Evolutionary conservation across 371 early-diverging fungal genomes (phyloP).

Genomic region (Racocetra persica): DNA sequence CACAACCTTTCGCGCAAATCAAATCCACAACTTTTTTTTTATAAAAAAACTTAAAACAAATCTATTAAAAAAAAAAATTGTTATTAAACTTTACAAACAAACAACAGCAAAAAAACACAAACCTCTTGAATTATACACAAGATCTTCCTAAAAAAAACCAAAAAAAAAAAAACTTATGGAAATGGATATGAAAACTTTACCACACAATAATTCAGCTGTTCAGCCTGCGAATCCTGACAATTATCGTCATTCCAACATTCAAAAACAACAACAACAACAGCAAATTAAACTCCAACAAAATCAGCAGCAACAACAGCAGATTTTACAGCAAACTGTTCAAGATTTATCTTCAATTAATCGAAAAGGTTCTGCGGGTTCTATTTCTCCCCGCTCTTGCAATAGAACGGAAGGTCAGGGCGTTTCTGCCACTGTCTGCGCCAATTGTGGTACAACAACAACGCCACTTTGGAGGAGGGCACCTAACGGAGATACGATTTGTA

Average conservation of each 20-base stretch:
- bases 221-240: not conserved
- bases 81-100: too few species aligned
- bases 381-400: conserved; percentile 9
- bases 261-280: not conserved
- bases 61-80: too few species aligned
- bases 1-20: not conserved
- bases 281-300: not conserved
- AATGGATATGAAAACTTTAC: too few species aligned
- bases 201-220: not conserved
- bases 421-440: conserved; percentile 74
- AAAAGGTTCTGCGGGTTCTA: conserved; percentile 34
- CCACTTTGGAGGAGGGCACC: conserved; percentile 93
- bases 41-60: not conserved
- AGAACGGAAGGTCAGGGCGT: conserved; percentile 47
- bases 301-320: not conserved
- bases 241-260: not conserved
- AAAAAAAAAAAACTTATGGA: too few species aligned
- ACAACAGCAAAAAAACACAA: too few species aligned
- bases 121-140: too few species aligned
- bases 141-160: too few species aligned
- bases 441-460: conserved; percentile 90
- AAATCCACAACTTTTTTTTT: not conserved
- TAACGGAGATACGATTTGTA: conserved; percentile 85
- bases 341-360: not conserved
- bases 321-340: conserved; percentile 5